Evolutionary conservation across 495 filamentous ascomycete species (phyloP), one percentile per base, ranked within the genome.

Genomic region (Neurospora africana): DNA sequence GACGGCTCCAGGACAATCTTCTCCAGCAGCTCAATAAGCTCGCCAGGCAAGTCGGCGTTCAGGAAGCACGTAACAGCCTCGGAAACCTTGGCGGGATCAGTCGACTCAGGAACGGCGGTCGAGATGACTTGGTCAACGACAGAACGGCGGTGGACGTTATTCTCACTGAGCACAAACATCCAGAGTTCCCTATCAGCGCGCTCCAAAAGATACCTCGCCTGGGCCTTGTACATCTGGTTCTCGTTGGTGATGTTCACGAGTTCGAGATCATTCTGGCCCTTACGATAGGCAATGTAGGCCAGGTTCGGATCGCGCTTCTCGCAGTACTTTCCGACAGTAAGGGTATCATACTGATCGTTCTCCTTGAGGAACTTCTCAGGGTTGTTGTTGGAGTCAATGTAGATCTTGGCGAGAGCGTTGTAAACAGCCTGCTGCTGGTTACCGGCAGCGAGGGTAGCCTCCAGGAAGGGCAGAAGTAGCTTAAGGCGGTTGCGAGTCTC

Each of bases 1-100:
- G 94, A 96, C 21, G 96, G 96, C 83, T 99, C 96, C 27, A 99
- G 87, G 68, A 99, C 95, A 73, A 99, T 99, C 90, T 99, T 99
- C 84, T 99, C 96, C 15, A 99, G 88, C 53, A 99, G 88, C 81
- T 99, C 96, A 73, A 99, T 98, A 43, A 99, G 86, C 83, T 99
- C 96, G 37, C 89, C 90, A 8, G 96, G 96, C 72, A 99, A 86
- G 77, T 99, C 96, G 71, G 89, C 90, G 41, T 89, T 89, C 70
- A 99, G 86, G 86, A 99, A 98, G 41, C 93, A 91, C 75, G 94
- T 91, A 68, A 99, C 95, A 43, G 96, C 96, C 72, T 97, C 87
- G 17, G 94, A 98, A 41, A 99, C 94, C 84, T 97, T 95, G 76
- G 97, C 91, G 4, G 95, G 96, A 75, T 98, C 95, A 19, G 87